These are phyloP conservation scores for Daldinia sp. DNA, from an alignment of 2,329 filamentous ascomycete species.

Conservation along the genomic window DNA sequence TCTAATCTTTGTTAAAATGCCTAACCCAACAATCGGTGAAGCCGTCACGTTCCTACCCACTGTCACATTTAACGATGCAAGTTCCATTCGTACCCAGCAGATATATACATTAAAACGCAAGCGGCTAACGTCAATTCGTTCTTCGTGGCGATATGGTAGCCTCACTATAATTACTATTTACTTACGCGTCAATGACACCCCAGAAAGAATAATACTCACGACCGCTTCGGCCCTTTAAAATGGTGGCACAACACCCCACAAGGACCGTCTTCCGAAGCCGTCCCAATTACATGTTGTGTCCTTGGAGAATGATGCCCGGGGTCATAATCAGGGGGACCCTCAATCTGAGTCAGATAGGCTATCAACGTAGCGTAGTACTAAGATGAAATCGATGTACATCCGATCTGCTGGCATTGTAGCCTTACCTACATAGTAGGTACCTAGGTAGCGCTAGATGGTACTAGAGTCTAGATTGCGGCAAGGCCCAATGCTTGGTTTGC, in stretches of 20 bases:
- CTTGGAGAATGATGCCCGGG: constrained; percentile 11
- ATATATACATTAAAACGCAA: background rate
- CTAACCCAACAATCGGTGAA: background rate
- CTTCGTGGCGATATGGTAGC: background rate
- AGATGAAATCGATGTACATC: constrained; percentile 31
- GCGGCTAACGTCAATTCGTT: background rate
- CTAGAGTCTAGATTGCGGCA: background rate
- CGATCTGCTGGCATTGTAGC: constrained; percentile 28
- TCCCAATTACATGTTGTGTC: constrained; percentile 6
- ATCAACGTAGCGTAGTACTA: constrained; percentile 19
- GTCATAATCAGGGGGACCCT: background rate
- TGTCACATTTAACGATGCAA: constrained; percentile 14
- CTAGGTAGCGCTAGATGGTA: constrained; percentile 6
- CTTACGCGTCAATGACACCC: background rate
- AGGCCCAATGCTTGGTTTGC: background rate
- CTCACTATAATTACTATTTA: constrained; percentile 12
- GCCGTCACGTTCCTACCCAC: constrained; percentile 10
- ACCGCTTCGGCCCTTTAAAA: constrained; percentile 30
- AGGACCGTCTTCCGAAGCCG: constrained; percentile 3
- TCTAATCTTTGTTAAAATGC: background rate
- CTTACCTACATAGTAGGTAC: too few species aligned
- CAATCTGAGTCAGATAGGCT: constrained; percentile 38
- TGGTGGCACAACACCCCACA: constrained; percentile 27
- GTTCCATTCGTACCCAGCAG: background rate
- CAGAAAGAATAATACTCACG: background rate